Conservation (phyloP, 176 grass and related monocot genomes). For the Oryza punctata region DNA sequence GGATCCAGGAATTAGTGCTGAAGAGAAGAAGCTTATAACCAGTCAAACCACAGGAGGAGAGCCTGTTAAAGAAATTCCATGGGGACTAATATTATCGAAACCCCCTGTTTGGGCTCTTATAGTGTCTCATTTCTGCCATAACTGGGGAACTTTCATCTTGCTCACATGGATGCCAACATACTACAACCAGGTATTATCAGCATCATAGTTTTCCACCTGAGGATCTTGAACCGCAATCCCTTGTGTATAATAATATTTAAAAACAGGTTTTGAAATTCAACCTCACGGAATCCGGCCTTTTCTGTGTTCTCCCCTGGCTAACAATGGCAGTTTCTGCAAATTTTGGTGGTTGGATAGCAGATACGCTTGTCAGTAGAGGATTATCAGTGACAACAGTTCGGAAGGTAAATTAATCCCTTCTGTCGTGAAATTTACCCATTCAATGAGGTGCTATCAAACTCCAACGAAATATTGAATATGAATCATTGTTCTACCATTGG, state of each 20-base stretch:
- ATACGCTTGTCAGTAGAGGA: conserved; percentile 96
- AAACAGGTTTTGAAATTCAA: conserved; percentile 97
- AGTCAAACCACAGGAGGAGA: conserved; percentile 61
- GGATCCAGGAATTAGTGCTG: conserved; percentile 67
- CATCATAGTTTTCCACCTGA: conserved; percentile 4
- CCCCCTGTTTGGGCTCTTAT: conserved; percentile 97
- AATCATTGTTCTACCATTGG: not conserved
- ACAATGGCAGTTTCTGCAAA: conserved; percentile 96
- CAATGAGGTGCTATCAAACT: not conserved
- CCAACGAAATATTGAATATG: not conserved
- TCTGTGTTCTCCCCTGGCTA: conserved; percentile 95
- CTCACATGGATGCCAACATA: conserved; percentile 99
- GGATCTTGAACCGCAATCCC: conserved; percentile 2
- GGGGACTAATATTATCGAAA: conserved; percentile 87
- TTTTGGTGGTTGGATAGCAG: conserved; percentile 97
- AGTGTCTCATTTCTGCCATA: conserved; percentile 92
- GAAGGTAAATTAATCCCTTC: conserved; percentile 56
- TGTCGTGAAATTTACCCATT: not conserved
- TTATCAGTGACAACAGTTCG: conserved; percentile 87
- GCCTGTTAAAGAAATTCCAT: conserved; percentile 83
- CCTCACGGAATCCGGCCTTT: conserved; percentile 84
- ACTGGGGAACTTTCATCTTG: conserved; percentile 98
- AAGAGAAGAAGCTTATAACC: conserved; percentile 79
- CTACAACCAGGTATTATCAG: conserved; percentile 80
- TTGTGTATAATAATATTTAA: conserved; percentile 9